Evolutionary conservation across 768 basidiomycete genomes (phyloP), one percentile per base, ranked within the genome.

Genomic region (Pisolithus tinctorius): DNA sequence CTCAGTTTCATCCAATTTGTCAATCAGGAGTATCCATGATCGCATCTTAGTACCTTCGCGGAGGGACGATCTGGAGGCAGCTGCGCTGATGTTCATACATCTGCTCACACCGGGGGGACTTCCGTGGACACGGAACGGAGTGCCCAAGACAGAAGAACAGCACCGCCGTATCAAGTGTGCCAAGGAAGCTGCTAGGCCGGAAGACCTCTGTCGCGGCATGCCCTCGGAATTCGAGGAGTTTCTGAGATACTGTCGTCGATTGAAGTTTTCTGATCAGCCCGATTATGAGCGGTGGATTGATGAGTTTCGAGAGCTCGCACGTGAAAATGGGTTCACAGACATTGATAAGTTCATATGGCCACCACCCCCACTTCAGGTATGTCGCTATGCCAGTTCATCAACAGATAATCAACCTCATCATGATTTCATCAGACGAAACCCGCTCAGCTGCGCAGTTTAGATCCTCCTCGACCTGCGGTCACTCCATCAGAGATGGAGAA

Each of bases 61-160:
- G 44, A 75, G 87, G 51, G 87, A 90, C 60, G 87, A 90, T 60
- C 74, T 90, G 44, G 87, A 90, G 65, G 86, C 87, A 0, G 72
- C 78, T 17, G 84, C 84, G 3, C 71, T 90, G 43, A 86, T 90
- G 86, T 72, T 90, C 49, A 86, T 90, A 49, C 87, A 90, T 61
- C 74, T 90, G 25, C 73, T 90, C 41, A 90, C 83, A 6, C 86
- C 87, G 2, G 77, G 81, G 14, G 87, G 87, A 8, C 77, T 90
- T 23, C 68, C 79, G 16, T 90, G 87, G 87, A 89, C 86, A 38
- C 77, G 87, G 23, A 84, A 85, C 54, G 87, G 87, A n/a, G 78
- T 89, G 13, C 87, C 87, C 7, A 85, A 84, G 58, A 81, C 81
- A 6, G 77, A 82, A 20, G 74, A 71, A 16, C 80, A 80, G 9